Conservation (phyloP, 495 filamentous ascomycete species). For the Rostrohypoxylon terebratum region DNA sequence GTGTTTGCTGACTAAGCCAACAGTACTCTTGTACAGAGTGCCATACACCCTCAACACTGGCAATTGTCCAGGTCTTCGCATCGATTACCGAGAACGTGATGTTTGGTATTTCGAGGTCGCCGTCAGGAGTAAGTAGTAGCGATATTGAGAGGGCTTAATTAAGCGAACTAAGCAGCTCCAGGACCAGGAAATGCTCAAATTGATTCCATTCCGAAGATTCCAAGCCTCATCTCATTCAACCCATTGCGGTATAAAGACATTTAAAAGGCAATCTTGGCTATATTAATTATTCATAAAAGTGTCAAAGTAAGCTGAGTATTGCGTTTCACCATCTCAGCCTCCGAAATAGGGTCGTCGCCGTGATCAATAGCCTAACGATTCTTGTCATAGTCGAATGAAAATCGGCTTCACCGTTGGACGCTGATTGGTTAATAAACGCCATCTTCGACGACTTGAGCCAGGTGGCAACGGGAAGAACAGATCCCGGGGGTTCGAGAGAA, state of each 20-base stretch:
- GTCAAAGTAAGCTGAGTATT: background rate
- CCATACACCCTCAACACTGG: background rate
- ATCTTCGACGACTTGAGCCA: slow-evolving; percentile 21
- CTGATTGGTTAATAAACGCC: slow-evolving; percentile 15
- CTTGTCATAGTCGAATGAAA: background rate
- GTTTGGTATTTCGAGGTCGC: background rate
- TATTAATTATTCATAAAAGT: background rate
- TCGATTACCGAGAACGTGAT: background rate
- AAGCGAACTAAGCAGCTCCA: background rate
- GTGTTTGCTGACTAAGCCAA: no score
- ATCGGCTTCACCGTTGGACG: slow-evolving; percentile 16
- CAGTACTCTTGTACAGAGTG: no score
- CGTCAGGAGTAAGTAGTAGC: background rate
- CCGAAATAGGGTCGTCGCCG: background rate
- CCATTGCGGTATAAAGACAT: background rate
- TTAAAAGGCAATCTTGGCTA: background rate
- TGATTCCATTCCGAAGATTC: background rate
- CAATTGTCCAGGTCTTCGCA: background rate
- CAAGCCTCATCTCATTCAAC: background rate
- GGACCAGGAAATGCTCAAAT: background rate
- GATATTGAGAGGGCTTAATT: background rate
- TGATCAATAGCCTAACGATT: slow-evolving; percentile 2
- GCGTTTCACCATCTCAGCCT: slow-evolving; percentile 2
- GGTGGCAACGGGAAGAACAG: slow-evolving; percentile 16
- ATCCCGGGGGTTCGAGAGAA: slow-evolving; percentile 8